A percentile compares a stretch with the other conserved stretches of the same genome.
phyloP scores from a whole-genome alignment of 2,329 filamentous ascomycete species.

The Phyllosticta ampelicida region DNA sequence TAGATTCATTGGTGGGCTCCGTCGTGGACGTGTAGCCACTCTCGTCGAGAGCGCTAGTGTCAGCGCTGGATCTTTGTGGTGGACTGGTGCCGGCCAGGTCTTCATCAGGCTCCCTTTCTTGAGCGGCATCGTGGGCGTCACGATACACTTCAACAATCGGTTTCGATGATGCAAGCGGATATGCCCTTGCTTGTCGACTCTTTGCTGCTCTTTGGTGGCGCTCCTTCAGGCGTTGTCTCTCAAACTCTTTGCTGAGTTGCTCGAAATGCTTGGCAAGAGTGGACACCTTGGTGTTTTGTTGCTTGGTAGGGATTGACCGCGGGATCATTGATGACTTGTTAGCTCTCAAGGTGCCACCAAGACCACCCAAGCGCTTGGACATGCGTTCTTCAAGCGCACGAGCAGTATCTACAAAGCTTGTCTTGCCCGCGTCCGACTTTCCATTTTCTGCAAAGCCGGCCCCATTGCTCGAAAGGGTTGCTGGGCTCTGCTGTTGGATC shows the following conservation, averaged over 20 bases:
- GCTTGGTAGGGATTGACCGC: constrained; percentile 63
- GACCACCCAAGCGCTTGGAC: constrained; percentile 54
- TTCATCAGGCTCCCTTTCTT: constrained; percentile 62
- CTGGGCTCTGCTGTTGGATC: background rate
- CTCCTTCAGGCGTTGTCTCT: constrained; percentile 84
- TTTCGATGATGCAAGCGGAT: constrained; percentile 84
- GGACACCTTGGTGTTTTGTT: constrained; percentile 68
- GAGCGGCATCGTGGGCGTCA: constrained; percentile 85
- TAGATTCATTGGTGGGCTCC: constrained; percentile 21
- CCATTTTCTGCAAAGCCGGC: constrained; percentile 12
- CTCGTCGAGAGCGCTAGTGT: constrained; percentile 28
- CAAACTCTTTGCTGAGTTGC: constrained; percentile 90
- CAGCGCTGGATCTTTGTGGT: constrained; percentile 22
- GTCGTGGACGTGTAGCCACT: constrained; percentile 25
- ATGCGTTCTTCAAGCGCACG: constrained; percentile 60
- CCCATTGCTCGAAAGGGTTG: background rate
- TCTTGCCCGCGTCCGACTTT: constrained; percentile 17
- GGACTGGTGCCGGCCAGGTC: constrained; percentile 34
- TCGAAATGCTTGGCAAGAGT: constrained; percentile 94
- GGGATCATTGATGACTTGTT: constrained; percentile 66
- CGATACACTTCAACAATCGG: constrained; percentile 94
- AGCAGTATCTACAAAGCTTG: constrained; percentile 24
- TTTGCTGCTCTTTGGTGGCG: constrained; percentile 70
- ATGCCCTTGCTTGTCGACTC: constrained; percentile 65
- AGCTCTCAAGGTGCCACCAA: constrained; percentile 51